Evolutionary conservation across 2,329 filamentous ascomycete species (phyloP).

Genomic region (Beauveria scarabaeidicola): DNA sequence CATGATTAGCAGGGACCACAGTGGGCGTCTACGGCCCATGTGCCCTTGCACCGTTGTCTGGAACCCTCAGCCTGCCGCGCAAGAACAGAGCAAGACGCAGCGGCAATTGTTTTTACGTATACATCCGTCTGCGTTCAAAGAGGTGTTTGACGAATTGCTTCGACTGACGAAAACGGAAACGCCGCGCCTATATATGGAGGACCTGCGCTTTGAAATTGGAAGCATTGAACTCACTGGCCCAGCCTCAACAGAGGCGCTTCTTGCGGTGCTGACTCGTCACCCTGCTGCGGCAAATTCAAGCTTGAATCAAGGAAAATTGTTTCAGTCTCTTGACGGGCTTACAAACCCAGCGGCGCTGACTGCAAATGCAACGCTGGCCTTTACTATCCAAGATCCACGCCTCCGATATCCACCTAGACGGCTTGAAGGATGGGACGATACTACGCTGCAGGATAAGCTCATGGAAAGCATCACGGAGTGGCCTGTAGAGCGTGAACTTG

Average conservation of each 20-base stretch:
- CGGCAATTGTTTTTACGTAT: constrained; percentile 59
- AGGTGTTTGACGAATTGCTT: constrained; percentile 57
- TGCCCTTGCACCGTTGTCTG: constrained; percentile 69
- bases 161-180: constrained; percentile 50
- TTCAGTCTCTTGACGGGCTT: constrained; percentile 46
- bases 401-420: constrained; percentile 65
- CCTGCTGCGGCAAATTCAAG: constrained; percentile 21
- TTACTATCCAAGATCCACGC: constrained; percentile 71
- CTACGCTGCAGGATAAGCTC: constrained; percentile 33
- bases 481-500: constrained; percentile 49
- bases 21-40: constrained; percentile 48
- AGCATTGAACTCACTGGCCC: constrained; percentile 55
- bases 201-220: constrained; percentile 59
- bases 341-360: constrained; percentile 65
- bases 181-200: constrained; percentile 55
- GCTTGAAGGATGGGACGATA: constrained; percentile 32
- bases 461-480: constrained; percentile 57
- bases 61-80: constrained; percentile 40
- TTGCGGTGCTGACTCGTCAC: constrained; percentile 56
- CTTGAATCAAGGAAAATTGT: constrained; percentile 37
- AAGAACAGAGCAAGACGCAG: constrained; percentile 19
- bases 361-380: constrained; percentile 58
- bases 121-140: constrained; percentile 72
- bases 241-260: constrained; percentile 68
- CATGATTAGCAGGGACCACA: constrained; percentile 43